A percentile compares a stretch with the other conserved stretches of the same genome.
phyloP scores from a whole-genome alignment of 768 basidiomycete species.

The Strobilomyces confusus region DNA sequence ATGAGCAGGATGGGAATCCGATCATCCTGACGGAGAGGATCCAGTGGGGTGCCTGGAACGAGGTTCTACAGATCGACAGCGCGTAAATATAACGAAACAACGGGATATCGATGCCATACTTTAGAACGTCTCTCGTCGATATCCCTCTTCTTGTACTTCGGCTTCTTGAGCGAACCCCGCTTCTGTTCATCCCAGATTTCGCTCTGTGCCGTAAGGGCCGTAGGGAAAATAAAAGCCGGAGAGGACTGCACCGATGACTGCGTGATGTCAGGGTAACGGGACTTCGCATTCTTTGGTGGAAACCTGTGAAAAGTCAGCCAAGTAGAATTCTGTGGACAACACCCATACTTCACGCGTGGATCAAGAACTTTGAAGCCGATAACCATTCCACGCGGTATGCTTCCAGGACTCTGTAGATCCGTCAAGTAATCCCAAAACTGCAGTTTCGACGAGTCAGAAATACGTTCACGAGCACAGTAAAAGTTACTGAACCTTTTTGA shows the following conservation, averaged over 20 bases:
- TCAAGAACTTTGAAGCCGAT: slow-evolving; percentile 80
- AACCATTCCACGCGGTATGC: slow-evolving; percentile 69
- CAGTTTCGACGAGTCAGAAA: slow-evolving; percentile 1
- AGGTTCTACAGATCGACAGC: slow-evolving; percentile 47
- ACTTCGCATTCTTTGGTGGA: slow-evolving; percentile 73
- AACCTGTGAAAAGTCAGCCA: slow-evolving; percentile 48
- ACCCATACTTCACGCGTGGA: slow-evolving; percentile 74
- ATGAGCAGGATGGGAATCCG: slow-evolving; percentile 81
- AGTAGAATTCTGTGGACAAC: background rate
- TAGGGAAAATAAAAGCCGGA: slow-evolving; percentile 45
- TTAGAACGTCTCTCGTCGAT: slow-evolving; percentile 78
- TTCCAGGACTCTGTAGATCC: slow-evolving; percentile 59
- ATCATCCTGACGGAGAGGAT: slow-evolving; percentile 69
- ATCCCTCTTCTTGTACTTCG: slow-evolving; percentile 77
- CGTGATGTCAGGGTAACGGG: slow-evolving; percentile 25
- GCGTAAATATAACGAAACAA: background rate
- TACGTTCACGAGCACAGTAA: background rate
- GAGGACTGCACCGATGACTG: slow-evolving; percentile 26
- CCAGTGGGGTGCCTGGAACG: slow-evolving; percentile 72
- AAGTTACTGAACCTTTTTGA: slow-evolving; percentile 46
- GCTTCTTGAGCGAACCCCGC: slow-evolving; percentile 51
- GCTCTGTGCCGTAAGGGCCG: slow-evolving; percentile 54
- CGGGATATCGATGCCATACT: slow-evolving; percentile 36
- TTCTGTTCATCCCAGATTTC: slow-evolving; percentile 68
- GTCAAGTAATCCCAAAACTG: slow-evolving; percentile 56